Evolutionary conservation across 2,329 filamentous ascomycete species (phyloP), one percentile per base, ranked within the genome.

Genomic region (Juglanconis juglandina): DNA sequence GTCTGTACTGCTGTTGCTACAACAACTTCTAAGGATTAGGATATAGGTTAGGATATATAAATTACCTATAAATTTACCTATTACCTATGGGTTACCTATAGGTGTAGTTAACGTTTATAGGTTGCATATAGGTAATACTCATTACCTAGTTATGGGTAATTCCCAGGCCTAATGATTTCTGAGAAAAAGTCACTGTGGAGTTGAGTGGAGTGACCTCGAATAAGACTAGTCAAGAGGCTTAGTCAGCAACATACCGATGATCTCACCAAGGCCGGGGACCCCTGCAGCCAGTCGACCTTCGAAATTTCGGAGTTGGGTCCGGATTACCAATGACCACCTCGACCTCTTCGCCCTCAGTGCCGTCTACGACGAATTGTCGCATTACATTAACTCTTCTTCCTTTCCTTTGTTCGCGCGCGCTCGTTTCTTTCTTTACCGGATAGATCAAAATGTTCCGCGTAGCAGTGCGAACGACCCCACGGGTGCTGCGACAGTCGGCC

Each of bases 371-470:
- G 17, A 6, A 33, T 53, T 41, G 50, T 53, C 50, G 34, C 62
- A 37, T 37, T 53, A n/a, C 51, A 24, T 33, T 30, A 58, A 57
- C 51, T 30, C 49, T 17, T 53, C 48, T 61, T 62, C 42, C 33
- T 61, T 57, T 48, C 64, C 56, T 65, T 53, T 62, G 61, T 66
- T 56, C 42, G 54, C 53, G 54, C 24, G 37, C 56, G 50, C 56
- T 53, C 24, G 49, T 33, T 14, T 55, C 17, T 33, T 52, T 57
- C 35, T 14, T 60, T 54, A 41, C 4, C 56, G 56, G 3, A 9
- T n/a, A 8, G 17, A n/a, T 62, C 59, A 57, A 59, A 50, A 85
- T 86, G 83, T 84, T 83, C 65, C 81, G 82, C 72, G 72, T 78
- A 66, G 77, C 80, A 54, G 67, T 82, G 67, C 76, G 81, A 67